These are phyloP conservation scores for Piper longum DNA, from an alignment of 164 flowering plant species.

Conservation along the genomic window DNA sequence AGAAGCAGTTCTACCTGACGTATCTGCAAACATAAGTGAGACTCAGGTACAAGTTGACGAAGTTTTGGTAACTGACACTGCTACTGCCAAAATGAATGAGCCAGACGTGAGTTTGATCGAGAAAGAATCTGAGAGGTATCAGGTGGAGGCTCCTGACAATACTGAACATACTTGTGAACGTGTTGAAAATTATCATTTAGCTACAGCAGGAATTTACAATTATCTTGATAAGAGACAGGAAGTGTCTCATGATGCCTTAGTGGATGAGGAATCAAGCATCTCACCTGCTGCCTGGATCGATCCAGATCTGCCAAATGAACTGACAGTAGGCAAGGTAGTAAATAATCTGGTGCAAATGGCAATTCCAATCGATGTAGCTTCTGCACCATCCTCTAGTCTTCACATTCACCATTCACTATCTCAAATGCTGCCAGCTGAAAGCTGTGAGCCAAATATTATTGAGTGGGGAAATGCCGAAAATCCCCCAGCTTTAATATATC, in stretches of 20 bases:
- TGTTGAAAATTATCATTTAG: slow-evolving; percentile 15
- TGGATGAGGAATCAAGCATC: slow-evolving; percentile 42
- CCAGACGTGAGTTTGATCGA: slow-evolving; percentile 13
- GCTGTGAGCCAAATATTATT: slow-evolving; percentile 45
- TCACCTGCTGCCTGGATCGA: slow-evolving; percentile 75
- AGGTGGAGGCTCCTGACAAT: slow-evolving; percentile 15
- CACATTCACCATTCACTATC: slow-evolving; percentile 78
- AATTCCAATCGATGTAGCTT: slow-evolving; percentile 20
- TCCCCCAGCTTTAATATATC: slow-evolving; percentile 55
- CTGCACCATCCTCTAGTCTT: slow-evolving; percentile 34
- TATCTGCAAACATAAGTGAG: slow-evolving; percentile 18
- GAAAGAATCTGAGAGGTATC: slow-evolving; percentile 10
- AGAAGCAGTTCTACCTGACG: slow-evolving; percentile 26
- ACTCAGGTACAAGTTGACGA: slow-evolving; percentile 15
- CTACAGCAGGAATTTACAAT: slow-evolving; percentile 17
- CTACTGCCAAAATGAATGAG: slow-evolving; percentile 16
- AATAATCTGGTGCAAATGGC: slow-evolving; percentile 4
- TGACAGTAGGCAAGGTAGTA: slow-evolving; percentile 13
- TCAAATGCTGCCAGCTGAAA: slow-evolving; percentile 90
- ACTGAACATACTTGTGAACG: slow-evolving; percentile 18
- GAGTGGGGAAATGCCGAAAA: slow-evolving; percentile 93
- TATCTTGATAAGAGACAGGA: slow-evolving; percentile 12
- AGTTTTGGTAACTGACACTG: slow-evolving; percentile 18
- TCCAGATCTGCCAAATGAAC: slow-evolving; percentile 27
- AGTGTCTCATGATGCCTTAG: slow-evolving; percentile 16